Conservation (phyloP, 2,329 filamentous ascomycete species). For the Colletotrichum orchidophilum region DNA sequence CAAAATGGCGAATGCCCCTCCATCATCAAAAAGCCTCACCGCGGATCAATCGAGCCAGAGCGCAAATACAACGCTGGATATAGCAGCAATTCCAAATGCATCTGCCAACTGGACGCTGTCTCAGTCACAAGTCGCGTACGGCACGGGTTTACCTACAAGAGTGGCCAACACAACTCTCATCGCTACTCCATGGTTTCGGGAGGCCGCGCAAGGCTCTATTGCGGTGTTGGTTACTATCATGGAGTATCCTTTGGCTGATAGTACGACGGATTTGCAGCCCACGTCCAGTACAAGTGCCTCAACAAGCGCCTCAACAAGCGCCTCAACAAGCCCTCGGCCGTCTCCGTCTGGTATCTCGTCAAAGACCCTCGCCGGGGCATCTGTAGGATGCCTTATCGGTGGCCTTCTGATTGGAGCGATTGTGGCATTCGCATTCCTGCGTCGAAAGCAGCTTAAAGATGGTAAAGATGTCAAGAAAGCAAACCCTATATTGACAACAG, state of each 20-base stretch:
- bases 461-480: constrained; percentile 33
- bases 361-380: neutral
- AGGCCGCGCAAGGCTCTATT: neutral
- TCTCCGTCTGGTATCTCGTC: neutral
- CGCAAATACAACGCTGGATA: too few species aligned
- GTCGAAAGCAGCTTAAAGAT: neutral
- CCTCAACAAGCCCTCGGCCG: neutral
- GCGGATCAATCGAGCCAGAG: too few species aligned
- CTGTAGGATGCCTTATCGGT: constrained; percentile 2
- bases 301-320: neutral
- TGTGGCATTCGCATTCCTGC: neutral
- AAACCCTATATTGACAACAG: constrained; percentile 3
- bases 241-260: neutral
- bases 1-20: neutral
- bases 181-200: neutral
- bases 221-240: neutral
- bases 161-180: neutral
- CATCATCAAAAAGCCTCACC: too few species aligned
- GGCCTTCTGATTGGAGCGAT: constrained; percentile 3
- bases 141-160: neutral
- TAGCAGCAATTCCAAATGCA: neutral
- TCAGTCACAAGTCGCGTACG: neutral
- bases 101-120: neutral
- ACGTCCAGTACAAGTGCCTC: neutral
- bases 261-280: neutral